phyloP scores from a whole-genome alignment of 148 eudicot genomes.

The Dysphania ambrosioides region DNA sequence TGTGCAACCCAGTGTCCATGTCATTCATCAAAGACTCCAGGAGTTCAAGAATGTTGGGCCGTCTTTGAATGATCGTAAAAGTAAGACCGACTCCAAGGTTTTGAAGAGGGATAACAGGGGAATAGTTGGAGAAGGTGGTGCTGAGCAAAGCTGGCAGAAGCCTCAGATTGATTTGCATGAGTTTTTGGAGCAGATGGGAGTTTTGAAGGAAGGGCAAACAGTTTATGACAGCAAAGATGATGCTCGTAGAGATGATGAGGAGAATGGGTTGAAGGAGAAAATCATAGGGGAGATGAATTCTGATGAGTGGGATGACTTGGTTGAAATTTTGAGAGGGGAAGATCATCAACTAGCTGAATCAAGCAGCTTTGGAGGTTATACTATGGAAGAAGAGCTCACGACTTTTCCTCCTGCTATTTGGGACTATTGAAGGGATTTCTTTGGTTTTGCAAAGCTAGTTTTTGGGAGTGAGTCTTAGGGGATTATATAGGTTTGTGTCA shows the following conservation, averaged over 20 bases:
- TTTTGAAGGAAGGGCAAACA: constrained; percentile 38
- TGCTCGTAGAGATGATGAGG: constrained; percentile 12
- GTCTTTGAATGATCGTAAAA: constrained; percentile 22
- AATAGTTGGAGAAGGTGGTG: constrained; percentile 15
- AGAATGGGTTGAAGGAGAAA: constrained; percentile 23
- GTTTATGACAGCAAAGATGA: not conserved
- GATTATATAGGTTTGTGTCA: no score
- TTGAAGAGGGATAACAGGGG: constrained; percentile 4
- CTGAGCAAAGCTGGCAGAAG: constrained; percentile 34
- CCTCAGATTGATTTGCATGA: constrained; percentile 90
- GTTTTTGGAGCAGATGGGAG: constrained; percentile 77
- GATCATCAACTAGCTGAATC: constrained; percentile 31
- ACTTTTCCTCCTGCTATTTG: constrained; percentile 45
- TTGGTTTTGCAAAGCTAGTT: not conserved
- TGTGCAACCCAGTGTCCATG: constrained; percentile 74
- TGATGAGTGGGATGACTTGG: constrained; percentile 66
- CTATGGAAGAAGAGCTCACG: constrained; percentile 34
- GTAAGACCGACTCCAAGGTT: constrained; percentile 21
- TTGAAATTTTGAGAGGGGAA: constrained; percentile 44
- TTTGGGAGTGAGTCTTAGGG: not conserved
- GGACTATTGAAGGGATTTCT: constrained; percentile 39
- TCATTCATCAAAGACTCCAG: constrained; percentile 78
- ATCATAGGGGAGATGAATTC: constrained; percentile 21
- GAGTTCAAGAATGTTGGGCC: constrained; percentile 55
- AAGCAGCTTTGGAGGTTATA: constrained; percentile 33